Conservation (phyloP, 352 stramenopile species). For the Globisporangium emineosum region DNA sequence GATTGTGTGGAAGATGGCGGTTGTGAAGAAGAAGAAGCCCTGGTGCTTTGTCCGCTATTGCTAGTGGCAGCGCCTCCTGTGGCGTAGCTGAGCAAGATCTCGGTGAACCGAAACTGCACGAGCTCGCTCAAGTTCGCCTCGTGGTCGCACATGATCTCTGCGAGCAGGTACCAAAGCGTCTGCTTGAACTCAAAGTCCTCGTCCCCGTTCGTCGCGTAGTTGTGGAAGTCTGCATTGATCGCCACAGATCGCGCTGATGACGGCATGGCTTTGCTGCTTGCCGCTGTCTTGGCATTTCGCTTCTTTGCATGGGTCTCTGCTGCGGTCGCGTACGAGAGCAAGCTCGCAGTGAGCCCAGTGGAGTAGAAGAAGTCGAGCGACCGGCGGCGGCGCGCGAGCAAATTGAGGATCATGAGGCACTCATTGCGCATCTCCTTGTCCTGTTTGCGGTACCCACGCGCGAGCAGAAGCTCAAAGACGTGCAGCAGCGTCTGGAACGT, state of each 20-base stretch:
- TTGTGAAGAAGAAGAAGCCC: conserved; percentile 3
- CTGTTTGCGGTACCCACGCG: conserved; percentile 59
- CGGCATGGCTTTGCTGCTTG: conserved; percentile 5
- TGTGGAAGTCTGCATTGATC: conserved; percentile 49
- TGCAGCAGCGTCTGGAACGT: conserved; percentile 58
- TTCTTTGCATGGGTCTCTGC: conserved; percentile 11
- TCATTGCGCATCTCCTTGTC: conserved; percentile 82
- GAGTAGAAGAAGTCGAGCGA: conserved; percentile 56
- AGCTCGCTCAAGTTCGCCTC: conserved; percentile 52
- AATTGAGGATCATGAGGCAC: conserved; percentile 61
- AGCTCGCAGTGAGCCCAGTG: conserved; percentile 49
- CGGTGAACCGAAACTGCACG: conserved; percentile 66
- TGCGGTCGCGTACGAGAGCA: conserved; percentile 65
- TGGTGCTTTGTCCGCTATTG: not conserved
- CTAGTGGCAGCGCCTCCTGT: conserved; percentile 19
- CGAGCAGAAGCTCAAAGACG: conserved; percentile 51
- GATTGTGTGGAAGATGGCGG: not conserved
- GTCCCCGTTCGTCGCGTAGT: conserved; percentile 66
- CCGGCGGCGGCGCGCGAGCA: conserved; percentile 47
- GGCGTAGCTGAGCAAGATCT: conserved; percentile 60
- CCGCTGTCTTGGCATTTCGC: conserved; percentile 11
- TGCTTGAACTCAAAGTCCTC: conserved; percentile 86
- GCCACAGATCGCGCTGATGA: conserved; percentile 19
- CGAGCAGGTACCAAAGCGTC: conserved; percentile 63
- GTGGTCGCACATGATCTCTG: conserved; percentile 47